Conservation (phyloP, 305 asterid genomes). For the Fraxinus velutina region DNA sequence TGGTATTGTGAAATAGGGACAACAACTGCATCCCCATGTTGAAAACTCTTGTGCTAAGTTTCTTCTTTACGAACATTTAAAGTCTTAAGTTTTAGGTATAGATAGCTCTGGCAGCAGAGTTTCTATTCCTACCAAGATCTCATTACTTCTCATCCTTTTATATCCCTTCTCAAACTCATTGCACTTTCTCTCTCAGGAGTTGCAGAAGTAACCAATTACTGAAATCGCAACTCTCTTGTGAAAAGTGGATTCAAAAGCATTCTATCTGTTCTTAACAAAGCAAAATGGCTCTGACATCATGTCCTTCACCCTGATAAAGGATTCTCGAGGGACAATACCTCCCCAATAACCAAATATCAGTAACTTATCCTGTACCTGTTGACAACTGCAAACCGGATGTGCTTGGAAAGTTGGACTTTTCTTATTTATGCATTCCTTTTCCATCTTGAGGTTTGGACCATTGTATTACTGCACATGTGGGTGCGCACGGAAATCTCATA, state of each 20-base stretch:
- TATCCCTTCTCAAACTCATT: background rate
- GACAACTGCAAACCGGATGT: background rate
- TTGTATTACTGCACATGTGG: constrained; percentile 61
- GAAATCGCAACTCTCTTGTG: background rate
- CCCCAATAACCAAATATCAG: background rate
- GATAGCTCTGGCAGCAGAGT: background rate
- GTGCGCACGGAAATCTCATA: constrained; percentile 40
- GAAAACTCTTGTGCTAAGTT: background rate
- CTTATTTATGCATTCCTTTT: constrained; percentile 23
- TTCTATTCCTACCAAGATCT: background rate
- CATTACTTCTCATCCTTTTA: background rate
- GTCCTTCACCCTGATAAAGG: background rate
- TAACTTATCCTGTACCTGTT: background rate
- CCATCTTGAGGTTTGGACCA: constrained; percentile 55
- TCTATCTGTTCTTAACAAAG: background rate
- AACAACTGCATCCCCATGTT: background rate
- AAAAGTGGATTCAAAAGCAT: background rate
- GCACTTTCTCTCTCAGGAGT: background rate
- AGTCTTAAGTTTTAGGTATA: background rate
- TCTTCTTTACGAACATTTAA: background rate
- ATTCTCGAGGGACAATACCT: background rate
- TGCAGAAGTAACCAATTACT: background rate
- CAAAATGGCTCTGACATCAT: background rate
- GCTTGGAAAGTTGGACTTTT: background rate
- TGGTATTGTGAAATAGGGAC: background rate